phyloP scores from a whole-genome alignment of 2,329 filamentous ascomycete genomes.

The Apiospora saccharicola region DNA sequence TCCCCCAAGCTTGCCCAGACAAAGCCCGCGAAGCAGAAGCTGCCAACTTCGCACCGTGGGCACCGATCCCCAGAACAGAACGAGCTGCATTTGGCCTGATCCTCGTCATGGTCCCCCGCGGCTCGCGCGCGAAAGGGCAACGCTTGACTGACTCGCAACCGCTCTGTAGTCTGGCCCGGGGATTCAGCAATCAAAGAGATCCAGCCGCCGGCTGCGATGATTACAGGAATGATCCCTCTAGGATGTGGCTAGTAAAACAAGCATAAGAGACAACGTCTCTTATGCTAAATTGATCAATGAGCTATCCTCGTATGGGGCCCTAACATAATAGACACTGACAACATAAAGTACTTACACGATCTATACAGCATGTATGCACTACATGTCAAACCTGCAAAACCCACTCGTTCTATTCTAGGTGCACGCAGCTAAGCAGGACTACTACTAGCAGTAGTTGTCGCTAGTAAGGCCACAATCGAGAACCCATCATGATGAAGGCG shows the following conservation, averaged over 20 bases:
- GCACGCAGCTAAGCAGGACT: not conserved
- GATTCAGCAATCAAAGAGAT: not conserved
- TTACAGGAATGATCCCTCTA: not conserved
- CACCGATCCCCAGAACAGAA: constrained; percentile 10
- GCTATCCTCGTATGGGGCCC: not conserved
- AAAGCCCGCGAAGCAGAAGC: not conserved
- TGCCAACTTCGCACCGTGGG: constrained; percentile 12
- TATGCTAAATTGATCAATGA: not conserved
- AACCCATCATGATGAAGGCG: not conserved
- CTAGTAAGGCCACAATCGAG: not conserved
- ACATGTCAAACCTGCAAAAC: not conserved
- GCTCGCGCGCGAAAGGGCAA: constrained; percentile 3
- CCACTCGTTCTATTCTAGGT: constrained; percentile 16
- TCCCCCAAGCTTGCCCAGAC: not conserved
- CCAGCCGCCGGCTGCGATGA: not conserved
- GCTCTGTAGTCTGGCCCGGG: not conserved
- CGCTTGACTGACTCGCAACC: constrained; percentile 10
- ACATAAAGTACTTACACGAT: not conserved
- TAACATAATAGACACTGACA: not conserved
- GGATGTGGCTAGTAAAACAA: constrained; percentile 9
- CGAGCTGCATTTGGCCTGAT: not conserved
- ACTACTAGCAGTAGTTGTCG: not conserved
- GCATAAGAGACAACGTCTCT: constrained; percentile 9
- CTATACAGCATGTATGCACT: constrained; percentile 3
- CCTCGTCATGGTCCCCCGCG: constrained; percentile 9